phyloP scores from a whole-genome alignment of 495 filamentous ascomycete species.

The Talaromyces adpressus region DNA sequence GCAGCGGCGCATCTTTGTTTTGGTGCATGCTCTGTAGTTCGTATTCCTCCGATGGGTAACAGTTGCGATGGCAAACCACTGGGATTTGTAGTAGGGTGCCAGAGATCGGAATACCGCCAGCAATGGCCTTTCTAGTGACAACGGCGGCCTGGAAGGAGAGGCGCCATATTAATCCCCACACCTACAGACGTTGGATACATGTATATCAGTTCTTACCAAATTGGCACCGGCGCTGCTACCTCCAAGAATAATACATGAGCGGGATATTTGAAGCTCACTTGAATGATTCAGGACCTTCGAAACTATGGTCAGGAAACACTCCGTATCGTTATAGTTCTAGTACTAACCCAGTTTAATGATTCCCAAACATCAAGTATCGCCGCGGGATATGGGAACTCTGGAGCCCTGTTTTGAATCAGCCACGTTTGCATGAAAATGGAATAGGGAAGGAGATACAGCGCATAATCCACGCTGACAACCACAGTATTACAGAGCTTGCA shows the following conservation, averaged over 20 bases:
- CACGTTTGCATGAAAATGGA: not conserved
- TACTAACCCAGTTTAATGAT: conserved; percentile 6
- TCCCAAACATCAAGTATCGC: conserved; percentile 4
- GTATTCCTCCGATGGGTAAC: not conserved
- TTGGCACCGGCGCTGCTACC: conserved; percentile 44
- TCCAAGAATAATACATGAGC: conserved; percentile 37
- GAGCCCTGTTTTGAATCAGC: not conserved
- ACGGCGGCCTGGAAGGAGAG: conserved; percentile 2
- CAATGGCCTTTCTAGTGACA: conserved; percentile 3
- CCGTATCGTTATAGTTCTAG: not conserved
- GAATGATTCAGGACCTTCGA: conserved; percentile 10
- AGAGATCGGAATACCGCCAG: not conserved
- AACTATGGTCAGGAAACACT: not conserved
- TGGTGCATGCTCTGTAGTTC: conserved; percentile 4
- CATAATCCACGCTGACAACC: conserved; percentile 3
- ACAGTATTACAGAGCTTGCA: not conserved
- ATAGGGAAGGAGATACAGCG: not conserved
- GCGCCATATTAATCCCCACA: not conserved
- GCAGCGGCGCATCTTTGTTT: conserved; percentile 1
- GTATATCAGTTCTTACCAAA: conserved; percentile 16
- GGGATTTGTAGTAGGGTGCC: conserved; percentile 5
- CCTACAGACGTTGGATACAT: not conserved
- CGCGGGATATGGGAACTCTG: not conserved
- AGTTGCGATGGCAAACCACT: conserved; percentile 2
- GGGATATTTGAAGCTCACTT: conserved; percentile 31